phyloP scores from a whole-genome alignment of 225 moss, liverwort and hornwort genomes.

The Physcomitrellopsis africana region DNA sequence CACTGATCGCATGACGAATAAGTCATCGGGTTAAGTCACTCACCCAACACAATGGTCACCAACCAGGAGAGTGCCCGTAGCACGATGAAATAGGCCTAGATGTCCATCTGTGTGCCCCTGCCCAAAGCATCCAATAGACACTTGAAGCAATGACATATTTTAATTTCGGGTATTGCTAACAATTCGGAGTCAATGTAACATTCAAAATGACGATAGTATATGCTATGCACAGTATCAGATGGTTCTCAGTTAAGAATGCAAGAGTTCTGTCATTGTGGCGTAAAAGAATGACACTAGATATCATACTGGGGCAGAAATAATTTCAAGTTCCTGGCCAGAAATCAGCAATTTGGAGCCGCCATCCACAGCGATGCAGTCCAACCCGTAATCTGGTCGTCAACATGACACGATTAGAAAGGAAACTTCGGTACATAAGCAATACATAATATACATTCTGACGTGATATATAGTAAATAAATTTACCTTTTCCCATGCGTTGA shows the following conservation, averaged over 20 bases:
- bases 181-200: conserved; percentile 23
- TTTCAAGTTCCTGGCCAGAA: conserved; percentile 86
- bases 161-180: conserved; percentile 12
- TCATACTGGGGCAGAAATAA: conserved; percentile 82
- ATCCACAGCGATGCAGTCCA: conserved; percentile 72
- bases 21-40: conserved; percentile 26
- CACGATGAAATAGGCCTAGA: conserved; percentile 83
- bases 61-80: conserved; percentile 82
- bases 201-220: conserved; percentile 8
- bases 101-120: conserved; percentile 99
- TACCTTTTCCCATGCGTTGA: conserved; percentile 90
- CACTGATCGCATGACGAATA: background rate
- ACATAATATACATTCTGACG: conserved; percentile 11
- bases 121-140: conserved; percentile 32
- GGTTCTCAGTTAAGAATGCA: background rate
- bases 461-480: conserved; percentile 6
- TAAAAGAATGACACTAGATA: background rate
- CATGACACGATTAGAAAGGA: conserved; percentile 30
- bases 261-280: background rate
- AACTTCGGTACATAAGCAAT: conserved; percentile 4
- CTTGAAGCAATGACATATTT: conserved; percentile 18
- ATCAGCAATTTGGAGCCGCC: conserved; percentile 84
- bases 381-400: conserved; percentile 68
- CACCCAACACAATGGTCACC: conserved; percentile 99
- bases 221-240: conserved; percentile 17